A percentile compares a stretch with the other conserved stretches of the same genome.
These are phyloP conservation scores for Sclerotiophoma versabilis DNA, from an alignment of 2,329 filamentous ascomycete species.

Conservation along the genomic window DNA sequence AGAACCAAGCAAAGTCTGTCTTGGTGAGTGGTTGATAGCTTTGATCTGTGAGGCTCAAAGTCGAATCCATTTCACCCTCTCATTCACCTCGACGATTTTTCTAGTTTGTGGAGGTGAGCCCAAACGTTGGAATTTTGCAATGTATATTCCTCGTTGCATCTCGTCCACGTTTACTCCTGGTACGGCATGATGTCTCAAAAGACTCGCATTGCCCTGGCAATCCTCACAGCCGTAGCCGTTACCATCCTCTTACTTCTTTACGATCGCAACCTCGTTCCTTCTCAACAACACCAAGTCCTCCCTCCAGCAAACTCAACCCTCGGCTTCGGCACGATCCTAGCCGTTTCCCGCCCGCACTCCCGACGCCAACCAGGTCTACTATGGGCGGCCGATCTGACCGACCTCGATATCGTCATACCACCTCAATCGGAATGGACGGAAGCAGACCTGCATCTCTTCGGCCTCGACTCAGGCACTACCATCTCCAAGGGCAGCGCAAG, in stretches of 20 bases:
- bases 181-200: not conserved
- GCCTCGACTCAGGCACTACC: not conserved
- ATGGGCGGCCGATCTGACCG: conserved; percentile 49
- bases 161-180: not conserved
- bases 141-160: not conserved
- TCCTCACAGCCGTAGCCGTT: not conserved
- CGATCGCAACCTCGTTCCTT: not conserved
- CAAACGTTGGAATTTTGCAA: not conserved
- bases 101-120: too few relatives aligned
- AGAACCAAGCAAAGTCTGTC: too few relatives aligned
- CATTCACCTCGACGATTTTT: too few relatives aligned
- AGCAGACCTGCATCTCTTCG: conserved; percentile 39
- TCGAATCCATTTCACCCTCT: too few relatives aligned
- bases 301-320: conserved; percentile 21
- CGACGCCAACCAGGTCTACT: conserved; percentile 45
- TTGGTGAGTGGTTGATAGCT: too few relatives aligned
- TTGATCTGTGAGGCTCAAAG: too few relatives aligned
- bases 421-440: conserved; percentile 49
- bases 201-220: not conserved
- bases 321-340: conserved; percentile 48
- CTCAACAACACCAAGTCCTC: not conserved
- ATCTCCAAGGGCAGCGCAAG: not conserved
- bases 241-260: not conserved
- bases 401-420: conserved; percentile 49
- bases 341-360: conserved; percentile 47